phyloP scores from a whole-genome alignment of 257 asterid species.

The Knoxia roxburghii region DNA sequence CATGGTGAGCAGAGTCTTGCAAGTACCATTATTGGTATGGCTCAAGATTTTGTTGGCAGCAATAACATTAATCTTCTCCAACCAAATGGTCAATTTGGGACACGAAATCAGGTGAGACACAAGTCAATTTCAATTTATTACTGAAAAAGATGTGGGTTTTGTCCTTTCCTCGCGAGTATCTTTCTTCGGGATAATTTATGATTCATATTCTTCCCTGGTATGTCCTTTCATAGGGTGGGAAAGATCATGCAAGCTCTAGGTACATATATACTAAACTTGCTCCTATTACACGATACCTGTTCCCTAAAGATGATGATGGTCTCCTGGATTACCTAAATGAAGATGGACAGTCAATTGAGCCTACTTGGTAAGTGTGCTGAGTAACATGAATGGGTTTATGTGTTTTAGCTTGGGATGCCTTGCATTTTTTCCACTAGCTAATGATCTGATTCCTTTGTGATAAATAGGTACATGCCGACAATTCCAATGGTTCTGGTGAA shows the following conservation, averaged over 20 bases:
- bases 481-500: constrained; percentile 85
- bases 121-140: background rate
- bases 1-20: constrained; percentile 98
- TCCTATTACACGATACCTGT: constrained; percentile 66
- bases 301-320: constrained; percentile 83
- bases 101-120: constrained; percentile 67
- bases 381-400: background rate
- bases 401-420: background rate
- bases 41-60: constrained; percentile 90
- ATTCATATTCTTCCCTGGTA: background rate
- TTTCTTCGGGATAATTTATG: background rate
- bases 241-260: constrained; percentile 96
- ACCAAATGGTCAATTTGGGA: constrained; percentile 97
- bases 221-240: constrained; percentile 71
- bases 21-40: constrained; percentile 92
- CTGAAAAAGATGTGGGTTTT: no score
- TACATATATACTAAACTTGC: constrained; percentile 69
- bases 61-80: constrained; percentile 84
- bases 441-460: constrained; percentile 15
- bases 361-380: constrained; percentile 56
- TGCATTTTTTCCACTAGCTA: background rate
- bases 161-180: background rate
- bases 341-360: constrained; percentile 92
- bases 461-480: constrained; percentile 70
- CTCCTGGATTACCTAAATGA: constrained; percentile 78